These are phyloP conservation scores for Dothistroma pini DNA, from an alignment of 2,329 filamentous ascomycete genomes.

Conservation along the genomic window DNA sequence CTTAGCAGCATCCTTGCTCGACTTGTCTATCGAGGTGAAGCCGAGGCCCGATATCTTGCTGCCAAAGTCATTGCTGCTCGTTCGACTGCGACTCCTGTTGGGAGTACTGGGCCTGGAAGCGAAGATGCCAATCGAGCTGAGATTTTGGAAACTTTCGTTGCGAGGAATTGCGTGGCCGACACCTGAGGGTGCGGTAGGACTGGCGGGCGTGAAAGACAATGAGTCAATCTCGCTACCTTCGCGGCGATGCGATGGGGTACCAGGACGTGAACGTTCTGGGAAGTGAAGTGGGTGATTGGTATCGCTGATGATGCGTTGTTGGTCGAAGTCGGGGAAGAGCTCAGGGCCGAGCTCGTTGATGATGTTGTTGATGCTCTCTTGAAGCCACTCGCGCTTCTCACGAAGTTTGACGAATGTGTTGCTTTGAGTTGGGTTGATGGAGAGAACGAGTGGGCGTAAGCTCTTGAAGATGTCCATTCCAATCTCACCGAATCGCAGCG, in stretches of 20 bases:
- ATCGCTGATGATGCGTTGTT: conserved; percentile 64
- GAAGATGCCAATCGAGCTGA: conserved; percentile 84
- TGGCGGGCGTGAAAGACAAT: conserved; percentile 28
- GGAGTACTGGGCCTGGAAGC: conserved; percentile 81
- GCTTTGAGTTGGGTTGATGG: conserved; percentile 76
- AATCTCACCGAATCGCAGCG: conserved; percentile 92
- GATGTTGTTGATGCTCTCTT: conserved; percentile 77
- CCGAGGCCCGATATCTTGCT: conserved; percentile 16
- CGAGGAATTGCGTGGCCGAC: conserved; percentile 53
- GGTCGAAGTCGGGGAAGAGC: conserved; percentile 94
- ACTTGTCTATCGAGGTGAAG: conserved; percentile 50
- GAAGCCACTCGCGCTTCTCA: conserved; percentile 67
- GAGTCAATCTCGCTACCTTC: conserved; percentile 27
- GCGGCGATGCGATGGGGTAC: conserved; percentile 26
- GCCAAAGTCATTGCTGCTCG: conserved; percentile 54
- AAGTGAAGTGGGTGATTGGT: conserved; percentile 36
- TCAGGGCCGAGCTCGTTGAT: conserved; percentile 96
- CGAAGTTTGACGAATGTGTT: conserved; percentile 81
- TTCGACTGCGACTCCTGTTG: conserved; percentile 66
- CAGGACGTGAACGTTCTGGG: conserved; percentile 26
- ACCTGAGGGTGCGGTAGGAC: conserved; percentile 16
- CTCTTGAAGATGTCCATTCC: conserved; percentile 99
- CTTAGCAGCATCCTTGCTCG: conserved; percentile 48
- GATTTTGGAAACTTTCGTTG: conserved; percentile 92
- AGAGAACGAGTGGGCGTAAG: conserved; percentile 78